Percentiles rank a stretch among this genome's conserved stretches.
Evolutionary conservation across 306 rosid genomes (phyloP).

Genomic region (Abrus precatorius): DNA sequence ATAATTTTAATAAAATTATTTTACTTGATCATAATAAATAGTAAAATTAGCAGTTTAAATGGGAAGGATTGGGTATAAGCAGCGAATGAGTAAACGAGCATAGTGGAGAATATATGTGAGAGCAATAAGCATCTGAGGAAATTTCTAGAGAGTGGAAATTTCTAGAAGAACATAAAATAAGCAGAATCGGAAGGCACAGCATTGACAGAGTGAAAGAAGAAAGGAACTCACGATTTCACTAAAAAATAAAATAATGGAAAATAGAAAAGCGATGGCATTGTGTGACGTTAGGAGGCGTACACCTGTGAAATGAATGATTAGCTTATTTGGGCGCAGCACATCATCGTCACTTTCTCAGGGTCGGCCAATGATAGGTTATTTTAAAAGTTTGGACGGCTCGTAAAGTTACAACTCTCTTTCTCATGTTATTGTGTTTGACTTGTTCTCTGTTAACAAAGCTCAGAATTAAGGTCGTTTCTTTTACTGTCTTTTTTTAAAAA

Average conservation of each 20-base stretch:
- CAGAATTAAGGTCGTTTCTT: no score
- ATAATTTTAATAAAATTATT: no score
- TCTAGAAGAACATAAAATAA: neutral
- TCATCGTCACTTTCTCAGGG: neutral
- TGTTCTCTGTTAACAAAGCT: slow-evolving; percentile 2
- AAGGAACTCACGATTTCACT: slow-evolving; percentile 23
- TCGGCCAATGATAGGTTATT: slow-evolving; percentile 23
- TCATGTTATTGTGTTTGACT: slow-evolving; percentile 33
- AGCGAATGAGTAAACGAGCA: neutral
- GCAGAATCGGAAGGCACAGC: neutral
- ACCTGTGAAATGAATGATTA: slow-evolving; percentile 26
- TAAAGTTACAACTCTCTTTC: slow-evolving; percentile 25
- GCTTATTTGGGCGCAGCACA: neutral
- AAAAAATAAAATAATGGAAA: neutral
- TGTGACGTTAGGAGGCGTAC: neutral
- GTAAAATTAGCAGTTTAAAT: no score
- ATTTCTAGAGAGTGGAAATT: neutral
- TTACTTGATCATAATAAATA: no score
- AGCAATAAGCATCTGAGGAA: neutral
- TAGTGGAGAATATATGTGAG: neutral
- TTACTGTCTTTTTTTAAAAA: no score
- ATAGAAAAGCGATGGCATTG: neutral
- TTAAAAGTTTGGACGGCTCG: slow-evolving; percentile 47
- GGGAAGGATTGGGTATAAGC: neutral
- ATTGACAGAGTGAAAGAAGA: neutral